phyloP scores from a whole-genome alignment of 495 filamentous ascomycete species.

The Thozetella sp. region DNA sequence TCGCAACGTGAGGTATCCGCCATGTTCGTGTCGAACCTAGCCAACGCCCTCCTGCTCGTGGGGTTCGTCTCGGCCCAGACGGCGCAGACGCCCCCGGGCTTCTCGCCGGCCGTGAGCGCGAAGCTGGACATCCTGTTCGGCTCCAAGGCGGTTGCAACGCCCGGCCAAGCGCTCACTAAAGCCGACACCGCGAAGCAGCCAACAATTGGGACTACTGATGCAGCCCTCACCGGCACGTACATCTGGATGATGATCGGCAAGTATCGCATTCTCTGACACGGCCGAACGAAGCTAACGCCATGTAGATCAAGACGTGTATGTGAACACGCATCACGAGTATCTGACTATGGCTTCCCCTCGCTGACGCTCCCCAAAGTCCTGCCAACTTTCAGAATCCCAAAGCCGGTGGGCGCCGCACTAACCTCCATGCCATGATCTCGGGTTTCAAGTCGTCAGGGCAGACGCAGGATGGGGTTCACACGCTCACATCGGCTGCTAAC shows the following conservation, averaged over 20 bases:
- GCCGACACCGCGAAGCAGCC: slow-evolving; percentile 37
- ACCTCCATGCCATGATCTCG: slow-evolving; percentile 46
- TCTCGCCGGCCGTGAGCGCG: slow-evolving; percentile 33
- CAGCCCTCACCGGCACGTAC: slow-evolving; percentile 37
- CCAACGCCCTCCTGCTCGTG: neutral
- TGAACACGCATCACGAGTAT: neutral
- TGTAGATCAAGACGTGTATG: slow-evolving; percentile 42
- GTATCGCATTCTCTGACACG: too few species aligned
- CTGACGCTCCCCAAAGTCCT: slow-evolving; percentile 18
- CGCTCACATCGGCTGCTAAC: slow-evolving; percentile 34
- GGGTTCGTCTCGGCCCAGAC: slow-evolving; percentile 29
- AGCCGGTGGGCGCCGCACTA: slow-evolving; percentile 30
- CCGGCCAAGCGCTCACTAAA: slow-evolving; percentile 38
- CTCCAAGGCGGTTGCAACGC: slow-evolving; percentile 32
- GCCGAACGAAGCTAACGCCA: neutral
- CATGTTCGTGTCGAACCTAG: neutral
- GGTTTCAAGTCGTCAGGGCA: slow-evolving; percentile 39
- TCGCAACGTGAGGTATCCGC: neutral
- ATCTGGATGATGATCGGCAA: slow-evolving; percentile 48
- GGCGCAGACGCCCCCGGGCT: slow-evolving; percentile 43
- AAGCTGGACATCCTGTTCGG: slow-evolving; percentile 47
- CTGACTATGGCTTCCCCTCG: neutral
- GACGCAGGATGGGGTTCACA: slow-evolving; percentile 25
- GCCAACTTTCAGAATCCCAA: slow-evolving; percentile 37
- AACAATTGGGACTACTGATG: slow-evolving; percentile 37